phyloP scores from a whole-genome alignment of 1,139 yeast genomes.

The Wickerhamiella pararugosa region DNA sequence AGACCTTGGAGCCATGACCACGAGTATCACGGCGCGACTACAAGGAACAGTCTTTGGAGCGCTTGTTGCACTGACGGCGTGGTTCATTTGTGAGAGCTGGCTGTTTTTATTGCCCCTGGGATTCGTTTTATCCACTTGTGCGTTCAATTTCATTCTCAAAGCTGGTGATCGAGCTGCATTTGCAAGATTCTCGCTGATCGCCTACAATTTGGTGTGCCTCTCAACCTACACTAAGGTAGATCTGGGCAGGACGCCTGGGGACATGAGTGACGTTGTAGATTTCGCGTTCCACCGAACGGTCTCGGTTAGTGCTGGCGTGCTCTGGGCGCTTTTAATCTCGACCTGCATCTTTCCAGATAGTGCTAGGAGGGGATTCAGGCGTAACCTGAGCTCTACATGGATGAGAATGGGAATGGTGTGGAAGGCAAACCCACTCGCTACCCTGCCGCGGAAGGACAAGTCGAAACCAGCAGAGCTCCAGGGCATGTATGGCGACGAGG shows the following conservation, averaged over 20 bases:
- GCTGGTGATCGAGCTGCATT: constrained; percentile 23
- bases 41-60: constrained; percentile 69
- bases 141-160: constrained; percentile 27
- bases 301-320: constrained; percentile 56
- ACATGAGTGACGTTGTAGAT: constrained; percentile 42
- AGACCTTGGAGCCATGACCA: constrained; percentile 73
- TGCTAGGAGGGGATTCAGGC: constrained; percentile 53
- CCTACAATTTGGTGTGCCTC: constrained; percentile 66
- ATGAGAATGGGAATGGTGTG: constrained; percentile 67
- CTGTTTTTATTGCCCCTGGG: constrained; percentile 41
- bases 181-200: constrained; percentile 51
- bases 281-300: constrained; percentile 68
- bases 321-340: constrained; percentile 58
- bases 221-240: constrained; percentile 22
- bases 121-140: neutral
- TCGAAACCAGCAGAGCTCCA: constrained; percentile 8
- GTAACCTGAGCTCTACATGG: constrained; percentile 58
- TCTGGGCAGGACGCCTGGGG: constrained; percentile 39
- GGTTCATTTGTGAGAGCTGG: constrained; percentile 50
- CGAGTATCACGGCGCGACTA: constrained; percentile 64
- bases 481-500: constrained; percentile 23
- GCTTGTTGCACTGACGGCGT: constrained; percentile 35
- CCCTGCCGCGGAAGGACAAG: constrained; percentile 16
- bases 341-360: constrained; percentile 55
- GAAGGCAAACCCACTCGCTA: constrained; percentile 44